Evolutionary conservation across 2,329 filamentous ascomycete genomes (phyloP), one percentile per base, ranked within the genome.

Genomic region (Pseudogymnoascus sp.): DNA sequence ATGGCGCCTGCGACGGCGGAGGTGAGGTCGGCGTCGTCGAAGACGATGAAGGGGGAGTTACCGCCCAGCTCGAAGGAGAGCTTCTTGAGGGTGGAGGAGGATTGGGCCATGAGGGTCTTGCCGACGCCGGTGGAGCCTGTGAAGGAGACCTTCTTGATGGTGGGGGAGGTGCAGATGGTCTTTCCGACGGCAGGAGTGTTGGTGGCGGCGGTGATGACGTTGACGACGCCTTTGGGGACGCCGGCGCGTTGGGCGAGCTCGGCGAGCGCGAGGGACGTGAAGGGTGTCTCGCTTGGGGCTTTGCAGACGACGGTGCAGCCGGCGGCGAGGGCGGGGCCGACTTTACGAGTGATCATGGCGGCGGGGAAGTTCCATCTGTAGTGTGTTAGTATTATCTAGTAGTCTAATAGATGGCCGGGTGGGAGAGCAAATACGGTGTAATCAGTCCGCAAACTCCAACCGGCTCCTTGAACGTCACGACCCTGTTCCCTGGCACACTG

Each of bases 11-110:
- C 78, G 0, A 97, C 91, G 2, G 94, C 94, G 4, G 80, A 78
- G 64, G 97, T 92, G 18, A 97, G 78, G 72, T 97, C 91, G 18
- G 93, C 90, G 71, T 97, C 93, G 71, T 97, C 92, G 72, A 97
- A 97, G 35, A 97, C 91, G 68, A 97, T 97, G 74, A 97, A 96
- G 1, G 93, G 93, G 0, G 93, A 90, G 74, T 97, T 97, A 59
- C 93, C 94, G 62, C 93, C 93, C 1, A 97, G 87, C 74, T 97
- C 93, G 74, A 96, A 89, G 0, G 90, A 94, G 42, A 87, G 74
- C 68, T 86, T 83, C 82, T 97, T 97, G 28, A 91, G 78, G 0
- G 92, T 96, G 42, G 84, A 82, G 0, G 92, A 85, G 10, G 89
- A 88, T 76, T 97, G 92, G 78, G 90, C 89, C 92, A 97, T 96